Base-by-base conservation (phyloP, 371 early-diverging fungal genomes). In the Rhizopus sp. region DNA sequence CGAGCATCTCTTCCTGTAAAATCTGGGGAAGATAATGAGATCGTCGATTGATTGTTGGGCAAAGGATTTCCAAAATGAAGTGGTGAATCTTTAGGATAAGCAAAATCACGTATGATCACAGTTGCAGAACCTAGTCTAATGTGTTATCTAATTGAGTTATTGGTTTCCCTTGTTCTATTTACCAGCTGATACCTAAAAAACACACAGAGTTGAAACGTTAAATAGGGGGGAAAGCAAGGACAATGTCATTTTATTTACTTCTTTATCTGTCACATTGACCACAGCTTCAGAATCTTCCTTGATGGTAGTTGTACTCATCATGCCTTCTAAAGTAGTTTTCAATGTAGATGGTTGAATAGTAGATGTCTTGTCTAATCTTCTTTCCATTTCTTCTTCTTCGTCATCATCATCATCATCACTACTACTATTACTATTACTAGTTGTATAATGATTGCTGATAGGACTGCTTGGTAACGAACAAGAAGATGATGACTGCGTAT, bases 61-160 rank as follows among this genome's bases (percentile, higher is more conserved):
- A 44, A 35, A 13, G 40, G 46, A 42, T 66, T 63, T 15, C 90
- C 90, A 60, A 64, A 74, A 55, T 85, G 83, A 30, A 82, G 74
- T 30, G 87, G 83, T 41, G 85, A 84, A 38, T 80, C 70, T 12
- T 55, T 52, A 5, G 83, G 72, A 64, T 87, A 89, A 31, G 86
- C 91, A 73, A 87, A 90, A 66, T 90, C 91, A 34, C 88, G 82
- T 7, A 88, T 67, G 9, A 84, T 57, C 50, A 42, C n/a, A 44
- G 5, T 7, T 17, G 33, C 51, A 37, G 37, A 45, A 35, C 34
- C 34, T 16, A 30, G 41, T 12, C 6, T 23, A 23, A 23, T 23
- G 23, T 23, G 23, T 23, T 32, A 31, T 32, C 6, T 37, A 46
- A 4, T 7, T 15, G 31, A 40, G 6, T 46, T 37, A 30, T 15